Evolutionary conservation across 2,329 filamentous ascomycete species (phyloP), one percentile per base, ranked within the genome.

Genomic region (Cytospora schulzeri): DNA sequence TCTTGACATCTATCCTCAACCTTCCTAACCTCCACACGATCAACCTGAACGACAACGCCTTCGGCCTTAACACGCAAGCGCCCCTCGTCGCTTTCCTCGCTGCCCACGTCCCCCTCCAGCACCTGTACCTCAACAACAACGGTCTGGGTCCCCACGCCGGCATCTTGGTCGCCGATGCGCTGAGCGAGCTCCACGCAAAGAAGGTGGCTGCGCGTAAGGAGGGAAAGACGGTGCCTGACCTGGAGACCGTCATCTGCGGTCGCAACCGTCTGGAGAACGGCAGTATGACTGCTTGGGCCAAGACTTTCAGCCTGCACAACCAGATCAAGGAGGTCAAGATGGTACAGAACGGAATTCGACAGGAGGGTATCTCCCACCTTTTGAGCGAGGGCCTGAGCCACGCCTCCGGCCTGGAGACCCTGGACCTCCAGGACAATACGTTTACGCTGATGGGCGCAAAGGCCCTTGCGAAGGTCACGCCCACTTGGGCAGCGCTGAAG

Each of bases 91-190:
- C 91, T 66, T 99, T 99, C 80, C 87, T 99, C 67, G 89, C 91
- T 62, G 85, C 89, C 65, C 94, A 98, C 79, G 87, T 91, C 3
- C 94, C 95, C 3, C 88, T 99, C 51, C 93, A 93, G 77, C 93
- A 97, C 77, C 87, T 99, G 31, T 92, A 96, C 78, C 88, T 99
- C 65, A 98, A 98, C 84, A 99, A 99, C 84, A 99, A 99, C 77
- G 95, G 95, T 31, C 87, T 99, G 45, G 95, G 95, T 15, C 95
- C 95, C 26, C 89, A 93, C 67, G 94, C 94, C 12, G 95, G 95
- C 64, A 92, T 91, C 54, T 83, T 95, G 61, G 89, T 99, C 71
- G 95, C 94, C 57, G 89, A 97, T 74, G 91, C 95, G 8, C 88
- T 99, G 62, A 90, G 88, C 24, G 85, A 88, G 68, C 88, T 99